A percentile compares a stretch with the other conserved stretches of the same genome.
phyloP scores from a whole-genome alignment of 495 filamentous ascomycete genomes.

The Hypoxylon subgilvum region DNA sequence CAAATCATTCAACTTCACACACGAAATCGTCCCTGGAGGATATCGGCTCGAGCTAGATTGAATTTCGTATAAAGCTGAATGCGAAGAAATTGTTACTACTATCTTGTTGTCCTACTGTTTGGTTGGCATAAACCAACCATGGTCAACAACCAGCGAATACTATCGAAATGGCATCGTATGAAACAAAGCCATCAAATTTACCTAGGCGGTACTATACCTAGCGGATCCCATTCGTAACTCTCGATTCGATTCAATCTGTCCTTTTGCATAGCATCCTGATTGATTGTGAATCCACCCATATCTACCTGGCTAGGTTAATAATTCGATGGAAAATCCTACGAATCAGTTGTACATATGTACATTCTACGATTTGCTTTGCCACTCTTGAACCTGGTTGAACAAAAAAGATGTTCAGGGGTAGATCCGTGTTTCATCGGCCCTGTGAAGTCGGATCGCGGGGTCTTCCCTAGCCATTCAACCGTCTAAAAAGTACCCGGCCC shows the following conservation, averaged over 20 bases:
- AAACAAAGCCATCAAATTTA: conserved; percentile 23
- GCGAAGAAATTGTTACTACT: no score
- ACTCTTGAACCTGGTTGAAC: conserved; percentile 8
- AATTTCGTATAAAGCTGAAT: no score
- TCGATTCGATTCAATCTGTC: conserved; percentile 4
- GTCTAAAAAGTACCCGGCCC: not conserved
- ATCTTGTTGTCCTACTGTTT: no score
- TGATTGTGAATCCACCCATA: not conserved
- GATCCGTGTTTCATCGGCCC: conserved; percentile 30
- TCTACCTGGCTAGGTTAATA: not conserved
- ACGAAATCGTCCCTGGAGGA: no score
- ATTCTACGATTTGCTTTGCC: not conserved
- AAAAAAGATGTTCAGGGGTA: not conserved
- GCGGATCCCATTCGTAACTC: no score
- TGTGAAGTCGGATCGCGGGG: conserved; percentile 22
- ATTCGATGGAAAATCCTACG: no score
- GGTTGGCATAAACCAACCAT: no score
- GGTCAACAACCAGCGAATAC: conserved; percentile 5
- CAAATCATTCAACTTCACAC: no score
- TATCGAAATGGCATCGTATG: conserved; percentile 6
- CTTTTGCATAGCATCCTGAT: not conserved
- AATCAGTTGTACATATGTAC: no score
- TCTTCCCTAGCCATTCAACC: not conserved
- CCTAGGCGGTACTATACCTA: no score
- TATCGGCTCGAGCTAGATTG: no score